Conservation (phyloP, 1,284 basidiomycete genomes). For the Laetiporus sulphureus region DNA sequence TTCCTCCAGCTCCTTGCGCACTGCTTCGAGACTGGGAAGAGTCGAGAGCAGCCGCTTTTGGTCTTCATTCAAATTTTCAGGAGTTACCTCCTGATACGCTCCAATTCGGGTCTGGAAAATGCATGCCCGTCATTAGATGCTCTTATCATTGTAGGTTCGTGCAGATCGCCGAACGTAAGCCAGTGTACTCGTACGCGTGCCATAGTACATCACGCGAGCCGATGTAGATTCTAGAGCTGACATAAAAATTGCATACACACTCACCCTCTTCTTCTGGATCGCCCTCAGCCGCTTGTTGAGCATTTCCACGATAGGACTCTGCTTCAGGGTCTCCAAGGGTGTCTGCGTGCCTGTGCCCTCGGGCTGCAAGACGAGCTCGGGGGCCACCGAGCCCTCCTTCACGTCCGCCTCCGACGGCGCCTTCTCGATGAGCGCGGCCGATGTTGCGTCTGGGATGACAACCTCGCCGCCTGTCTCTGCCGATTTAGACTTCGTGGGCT, state of each 20-base stretch:
- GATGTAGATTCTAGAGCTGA: too few species aligned
- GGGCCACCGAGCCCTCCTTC: slow-evolving; percentile 41
- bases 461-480: slow-evolving; percentile 14
- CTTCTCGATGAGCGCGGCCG: slow-evolving; percentile 43
- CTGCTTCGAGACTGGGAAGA: slow-evolving; percentile 68
- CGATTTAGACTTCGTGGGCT: slow-evolving; percentile 28
- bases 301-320: slow-evolving; percentile 69
- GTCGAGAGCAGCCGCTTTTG: slow-evolving; percentile 67
- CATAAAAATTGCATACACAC: slow-evolving; percentile 25
- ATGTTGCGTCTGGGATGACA: slow-evolving; percentile 37
- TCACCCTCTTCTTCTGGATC: slow-evolving; percentile 78
- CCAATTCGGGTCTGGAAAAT: slow-evolving; percentile 59
- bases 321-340: slow-evolving; percentile 37
- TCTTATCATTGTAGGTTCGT: too few species aligned
- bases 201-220: too few species aligned
- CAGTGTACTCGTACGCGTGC: too few species aligned
- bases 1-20: slow-evolving; percentile 75
- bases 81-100: slow-evolving; percentile 57
- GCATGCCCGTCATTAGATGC: not conserved
- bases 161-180: too few species aligned
- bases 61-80: slow-evolving; percentile 76
- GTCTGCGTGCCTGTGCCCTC: slow-evolving; percentile 34
- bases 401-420: slow-evolving; percentile 41
- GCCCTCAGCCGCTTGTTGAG: slow-evolving; percentile 70
- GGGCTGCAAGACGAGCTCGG: slow-evolving; percentile 38